phyloP scores from a whole-genome alignment of 2,329 filamentous ascomycete genomes.

The Coniochaeta sp. region DNA sequence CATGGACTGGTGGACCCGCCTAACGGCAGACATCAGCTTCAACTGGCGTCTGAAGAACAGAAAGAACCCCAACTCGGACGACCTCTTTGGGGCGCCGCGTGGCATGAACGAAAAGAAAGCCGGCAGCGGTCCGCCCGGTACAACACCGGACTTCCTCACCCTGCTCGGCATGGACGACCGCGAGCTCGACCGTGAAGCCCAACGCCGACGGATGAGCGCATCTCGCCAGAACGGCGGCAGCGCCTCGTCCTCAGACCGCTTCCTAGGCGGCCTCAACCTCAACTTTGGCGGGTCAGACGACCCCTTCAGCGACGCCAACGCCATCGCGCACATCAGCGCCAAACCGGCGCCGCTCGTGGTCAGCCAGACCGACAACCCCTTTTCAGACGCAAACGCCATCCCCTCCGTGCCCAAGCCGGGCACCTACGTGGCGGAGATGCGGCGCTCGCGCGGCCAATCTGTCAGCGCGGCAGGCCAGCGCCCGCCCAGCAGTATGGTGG shows the following conservation, averaged over 20 bases:
- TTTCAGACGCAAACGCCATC: slow-evolving; percentile 39
- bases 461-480: slow-evolving; percentile 19
- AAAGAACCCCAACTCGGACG: slow-evolving; percentile 15
- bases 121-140: neutral
- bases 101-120: slow-evolving; percentile 14
- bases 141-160: slow-evolving; percentile 32
- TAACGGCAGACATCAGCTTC: slow-evolving; percentile 30
- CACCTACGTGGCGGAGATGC: slow-evolving; percentile 38
- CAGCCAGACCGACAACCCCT: slow-evolving; percentile 31
- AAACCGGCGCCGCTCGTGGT: slow-evolving; percentile 28
- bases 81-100: slow-evolving; percentile 17
- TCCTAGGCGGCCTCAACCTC: slow-evolving; percentile 30
- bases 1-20: slow-evolving; percentile 36
- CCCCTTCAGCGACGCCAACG: slow-evolving; percentile 43
- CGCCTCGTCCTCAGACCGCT: slow-evolving; percentile 26
- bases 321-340: slow-evolving; percentile 23
- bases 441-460: slow-evolving; percentile 41
- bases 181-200: slow-evolving; percentile 28
- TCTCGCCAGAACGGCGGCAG: slow-evolving; percentile 20
- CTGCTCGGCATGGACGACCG: slow-evolving; percentile 33
- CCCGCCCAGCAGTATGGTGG: slow-evolving; percentile 21
- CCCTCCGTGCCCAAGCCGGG: slow-evolving; percentile 21
- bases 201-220: slow-evolving; percentile 22
- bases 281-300: slow-evolving; percentile 25
- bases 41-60: slow-evolving; percentile 25